Evolutionary conservation across 2,329 filamentous ascomycete genomes (phyloP).

Genomic region (Aspergillus jensenii): DNA sequence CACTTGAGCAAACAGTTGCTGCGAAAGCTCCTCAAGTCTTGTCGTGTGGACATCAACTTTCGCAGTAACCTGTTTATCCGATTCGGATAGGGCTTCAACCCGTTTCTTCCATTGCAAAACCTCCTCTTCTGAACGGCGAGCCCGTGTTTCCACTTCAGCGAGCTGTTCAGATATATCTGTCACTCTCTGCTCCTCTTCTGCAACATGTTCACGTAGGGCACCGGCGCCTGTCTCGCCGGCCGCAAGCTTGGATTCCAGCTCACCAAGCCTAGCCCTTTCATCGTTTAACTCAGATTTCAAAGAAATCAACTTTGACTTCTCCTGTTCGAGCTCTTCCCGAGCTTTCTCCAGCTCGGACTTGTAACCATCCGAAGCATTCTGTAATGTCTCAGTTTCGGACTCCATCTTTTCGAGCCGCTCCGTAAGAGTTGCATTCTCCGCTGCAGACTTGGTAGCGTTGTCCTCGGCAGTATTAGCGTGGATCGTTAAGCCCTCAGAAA

Average conservation of each 20-base stretch:
- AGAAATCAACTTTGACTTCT: conserved; percentile 47
- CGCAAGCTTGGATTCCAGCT: conserved; percentile 69
- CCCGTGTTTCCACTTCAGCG: conserved; percentile 71
- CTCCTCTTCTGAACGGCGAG: conserved; percentile 74
- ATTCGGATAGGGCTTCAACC: conserved; percentile 30
- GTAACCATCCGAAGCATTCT: conserved; percentile 53
- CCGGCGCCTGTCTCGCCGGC: conserved; percentile 84
- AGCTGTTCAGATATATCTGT: conserved; percentile 68
- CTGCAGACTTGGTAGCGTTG: conserved; percentile 59
- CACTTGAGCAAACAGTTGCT: conserved; percentile 78
- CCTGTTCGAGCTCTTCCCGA: conserved; percentile 53
- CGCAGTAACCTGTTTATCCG: conserved; percentile 39
- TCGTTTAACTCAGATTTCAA: conserved; percentile 59
- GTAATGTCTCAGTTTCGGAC: conserved; percentile 55
- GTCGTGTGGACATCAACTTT: conserved; percentile 69
- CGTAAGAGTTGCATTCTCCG: conserved; percentile 63
- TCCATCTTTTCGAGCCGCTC: conserved; percentile 57
- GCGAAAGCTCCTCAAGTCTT: conserved; percentile 79
- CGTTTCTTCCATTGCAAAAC: conserved; percentile 68
- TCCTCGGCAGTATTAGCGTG: conserved; percentile 62
- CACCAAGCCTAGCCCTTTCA: conserved; percentile 67
- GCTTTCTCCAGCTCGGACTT: conserved; percentile 55
- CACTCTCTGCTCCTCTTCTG: conserved; percentile 72
- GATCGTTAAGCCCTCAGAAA: conserved; percentile 59
- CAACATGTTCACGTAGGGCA: conserved; percentile 69